Percentiles rank a stretch among this genome's conserved stretches.
Evolutionary conservation across 202 grass and related monocot genomes (phyloP).

Genomic region (Panicum virgatum): DNA sequence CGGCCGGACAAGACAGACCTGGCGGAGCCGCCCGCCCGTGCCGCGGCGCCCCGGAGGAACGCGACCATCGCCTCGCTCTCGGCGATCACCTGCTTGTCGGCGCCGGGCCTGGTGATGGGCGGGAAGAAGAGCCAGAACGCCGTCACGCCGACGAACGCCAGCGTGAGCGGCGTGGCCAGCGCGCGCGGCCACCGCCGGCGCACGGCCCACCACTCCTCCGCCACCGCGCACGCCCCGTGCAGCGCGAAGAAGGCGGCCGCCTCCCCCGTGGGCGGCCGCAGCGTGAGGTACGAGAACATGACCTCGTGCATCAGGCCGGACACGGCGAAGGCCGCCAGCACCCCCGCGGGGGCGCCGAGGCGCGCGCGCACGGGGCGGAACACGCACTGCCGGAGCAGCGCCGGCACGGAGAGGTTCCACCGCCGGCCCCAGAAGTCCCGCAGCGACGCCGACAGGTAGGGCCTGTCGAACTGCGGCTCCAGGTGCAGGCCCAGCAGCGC

Average conservation of each 20-base stretch:
- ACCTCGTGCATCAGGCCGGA: conserved; percentile 76
- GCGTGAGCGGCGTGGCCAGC: conserved; percentile 29
- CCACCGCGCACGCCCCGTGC: conserved; percentile 54
- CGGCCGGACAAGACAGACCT: background rate
- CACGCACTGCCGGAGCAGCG: conserved; percentile 61
- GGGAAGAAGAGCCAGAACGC: conserved; percentile 74
- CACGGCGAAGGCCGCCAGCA: conserved; percentile 49
- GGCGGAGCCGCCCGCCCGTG: background rate
- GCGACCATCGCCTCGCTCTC: conserved; percentile 49
- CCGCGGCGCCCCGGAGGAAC: conserved; percentile 36
- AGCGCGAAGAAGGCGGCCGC: conserved; percentile 63
- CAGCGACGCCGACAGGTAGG: conserved; percentile 56
- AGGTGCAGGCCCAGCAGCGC: conserved; percentile 45
- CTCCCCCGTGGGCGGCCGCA: conserved; percentile 56
- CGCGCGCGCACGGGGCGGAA: conserved; percentile 44
- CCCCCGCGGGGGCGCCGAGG: conserved; percentile 3
- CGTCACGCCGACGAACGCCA: conserved; percentile 48
- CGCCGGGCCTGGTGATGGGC: conserved; percentile 51
- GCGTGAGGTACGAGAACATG: conserved; percentile 66
- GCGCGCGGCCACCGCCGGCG: conserved; percentile 5
- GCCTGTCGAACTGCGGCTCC: conserved; percentile 69
- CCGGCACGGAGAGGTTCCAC: conserved; percentile 75
- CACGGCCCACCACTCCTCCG: conserved; percentile 44
- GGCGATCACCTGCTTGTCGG: conserved; percentile 43
- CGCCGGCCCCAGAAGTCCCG: conserved; percentile 75